Base-by-base conservation (phyloP, 495 filamentous ascomycete species). In the Saxispiralis lemnorum region DNA sequence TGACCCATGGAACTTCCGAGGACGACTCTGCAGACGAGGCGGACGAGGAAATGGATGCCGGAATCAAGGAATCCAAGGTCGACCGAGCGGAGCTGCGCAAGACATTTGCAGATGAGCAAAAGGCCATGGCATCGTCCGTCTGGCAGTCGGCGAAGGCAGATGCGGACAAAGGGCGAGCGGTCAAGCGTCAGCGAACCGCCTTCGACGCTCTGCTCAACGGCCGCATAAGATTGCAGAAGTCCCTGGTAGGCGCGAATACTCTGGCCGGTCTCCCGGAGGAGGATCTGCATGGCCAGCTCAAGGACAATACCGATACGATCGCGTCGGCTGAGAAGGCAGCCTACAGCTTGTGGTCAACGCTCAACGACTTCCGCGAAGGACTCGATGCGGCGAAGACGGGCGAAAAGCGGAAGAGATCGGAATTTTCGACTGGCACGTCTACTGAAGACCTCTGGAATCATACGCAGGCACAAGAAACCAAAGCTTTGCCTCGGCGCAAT, bases 181-280 rank as follows among this genome's bases (percentile, higher is more conserved):
- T 96, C 24, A 84, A 82, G 51, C 63, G 72, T 39, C 89, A 97
- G 59, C 72, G 83, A 41, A 75, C 73, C 39, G 77, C 76, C 10
- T 96, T 94, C 56, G 87, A 96, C 49, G 69, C 78, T 1, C 71
- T 96, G 2, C 70, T 97, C 15, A 86, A 89, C 60, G 70, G 79
- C 16, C 76, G 89, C 6, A 93, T 97, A 53, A 79, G 83, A 44
- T 63, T 97, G 7, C 89, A 97, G 53, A 94, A 95, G 58, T 81
- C 81, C 4, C 62, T 97, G 13, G 70, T 84, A 13, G 78, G 81
- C 2, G 70, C 77, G 14, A 93, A 95, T 54, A 77, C 85, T 6
- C 70, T 93, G 39, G 41, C 37, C 9, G 46, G 28, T 12, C 1
- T 49, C 4, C 56, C 67, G n/a, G 52, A 63, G 0, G 44, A 49